Base-by-base conservation (phyloP, 495 filamentous ascomycete species). In the Terfezia boudieri region DNA sequence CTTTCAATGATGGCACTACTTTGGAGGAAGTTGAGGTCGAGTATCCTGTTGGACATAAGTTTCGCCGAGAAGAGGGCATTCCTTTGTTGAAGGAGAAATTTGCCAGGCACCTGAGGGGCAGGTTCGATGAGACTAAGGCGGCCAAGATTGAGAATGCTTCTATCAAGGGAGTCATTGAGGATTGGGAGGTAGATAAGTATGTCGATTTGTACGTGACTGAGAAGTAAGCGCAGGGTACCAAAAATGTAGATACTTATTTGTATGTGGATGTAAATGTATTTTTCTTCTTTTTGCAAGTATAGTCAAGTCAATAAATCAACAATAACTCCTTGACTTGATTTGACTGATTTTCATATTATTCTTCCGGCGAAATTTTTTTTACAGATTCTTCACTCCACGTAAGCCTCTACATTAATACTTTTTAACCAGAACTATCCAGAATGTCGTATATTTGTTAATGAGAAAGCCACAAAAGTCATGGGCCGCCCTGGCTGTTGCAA, bases 61-160 rank as follows among this genome's bases (percentile, higher is more conserved):
- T 92, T 60, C 77, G 90, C 56, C 80, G 90, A 62, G 85, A 90
- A 64, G 90, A 98, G 74, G 90, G 92, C 58, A 98, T 96, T 74
- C 90, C 90, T 46, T 81, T 94, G 66, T 92, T 98, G 56, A 67
- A 95, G 56, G 78, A 77, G 60, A 98, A 98, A 74, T 98, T 90
- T 70, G 81, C 86, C 78, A 78, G 85, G 62, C 92, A 96, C 70
- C 69, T 95, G 22, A 76, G 76, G 62, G 82, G 83, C 14, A 88
- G 93, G 71, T 94, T 82, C 63, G 71, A 76, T 54, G 71, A 82
- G 67, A 72, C 73, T 36, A 80, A 79, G 63, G 83, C 93, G 22
- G 73, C 83, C 67, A 74, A 86, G 70, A 74, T 98, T 56, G 71
- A 94, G 37, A 72, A 82, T 60, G 74, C 92, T 67, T 69, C 73